Evolutionary conservation across 2,329 filamentous ascomycete genomes (phyloP).

Genomic region (Curvularia lunata): DNA sequence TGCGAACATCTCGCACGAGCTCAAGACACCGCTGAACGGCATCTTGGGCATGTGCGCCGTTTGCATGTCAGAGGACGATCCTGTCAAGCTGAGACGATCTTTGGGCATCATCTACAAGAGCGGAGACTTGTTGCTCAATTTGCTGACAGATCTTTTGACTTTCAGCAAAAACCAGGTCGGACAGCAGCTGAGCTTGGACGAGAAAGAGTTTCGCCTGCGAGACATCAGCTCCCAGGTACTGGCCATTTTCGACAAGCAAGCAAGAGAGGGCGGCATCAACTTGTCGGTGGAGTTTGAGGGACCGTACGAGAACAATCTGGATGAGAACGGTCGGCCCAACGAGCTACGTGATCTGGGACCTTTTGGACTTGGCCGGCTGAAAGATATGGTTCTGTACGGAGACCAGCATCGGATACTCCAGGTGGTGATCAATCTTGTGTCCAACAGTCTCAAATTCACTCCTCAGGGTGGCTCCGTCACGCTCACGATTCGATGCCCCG

Average conservation of each 20-base stretch:
- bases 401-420: conserved; percentile 90
- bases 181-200: conserved; percentile 79
- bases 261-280: conserved; percentile 76
- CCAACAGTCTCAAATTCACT: conserved; percentile 92
- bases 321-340: conserved; percentile 46
- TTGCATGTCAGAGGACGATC: conserved; percentile 88
- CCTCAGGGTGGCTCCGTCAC: conserved; percentile 76
- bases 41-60: conserved; percentile 94
- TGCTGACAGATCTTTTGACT: conserved; percentile 86
- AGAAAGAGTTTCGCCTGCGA: conserved; percentile 83
- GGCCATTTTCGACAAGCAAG: conserved; percentile 90
- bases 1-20: conserved; percentile 85
- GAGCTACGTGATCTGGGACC: conserved; percentile 67
- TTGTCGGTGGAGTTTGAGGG: conserved; percentile 76
- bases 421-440: conserved; percentile 91
- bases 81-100: conserved; percentile 78
- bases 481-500: conserved; percentile 75
- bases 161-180: conserved; percentile 97
- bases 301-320: conserved; percentile 49
- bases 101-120: conserved; percentile 89
- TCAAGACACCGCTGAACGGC: conserved; percentile 94
- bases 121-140: conserved; percentile 80
- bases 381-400: conserved; percentile 90
- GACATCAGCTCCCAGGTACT: conserved; percentile 83
- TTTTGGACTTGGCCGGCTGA: conserved; percentile 70